phyloP scores from a whole-genome alignment of 768 basidiomycete genomes.

The Mycena chlorophos region DNA sequence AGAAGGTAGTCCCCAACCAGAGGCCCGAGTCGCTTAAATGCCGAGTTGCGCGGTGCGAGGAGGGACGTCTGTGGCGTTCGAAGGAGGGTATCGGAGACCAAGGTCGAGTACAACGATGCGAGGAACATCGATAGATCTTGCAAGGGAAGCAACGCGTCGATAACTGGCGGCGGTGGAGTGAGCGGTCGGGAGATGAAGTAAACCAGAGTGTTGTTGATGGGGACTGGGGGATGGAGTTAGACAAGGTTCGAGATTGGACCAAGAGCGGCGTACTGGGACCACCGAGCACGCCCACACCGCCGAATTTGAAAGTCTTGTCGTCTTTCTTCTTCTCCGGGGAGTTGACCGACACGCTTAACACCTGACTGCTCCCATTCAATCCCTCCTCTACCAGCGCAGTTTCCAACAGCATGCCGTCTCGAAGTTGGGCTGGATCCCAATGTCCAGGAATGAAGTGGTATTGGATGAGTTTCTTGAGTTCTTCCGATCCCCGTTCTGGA shows the following conservation, averaged over 20 bases:
- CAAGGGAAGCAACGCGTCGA: conserved; percentile 77
- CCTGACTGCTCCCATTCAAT: conserved; percentile 67
- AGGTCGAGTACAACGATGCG: conserved; percentile 85
- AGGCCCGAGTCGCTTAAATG: conserved; percentile 81
- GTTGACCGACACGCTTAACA: conserved; percentile 66
- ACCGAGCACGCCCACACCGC: conserved; percentile 77
- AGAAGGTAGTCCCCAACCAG: conserved; percentile 88
- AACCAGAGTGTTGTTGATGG: conserved; percentile 75
- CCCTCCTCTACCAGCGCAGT: conserved; percentile 77
- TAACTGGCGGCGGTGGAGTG: conserved; percentile 75
- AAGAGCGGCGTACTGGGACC: conserved; percentile 59
- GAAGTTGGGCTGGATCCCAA: conserved; percentile 69
- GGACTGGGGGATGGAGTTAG: conserved; percentile 46
- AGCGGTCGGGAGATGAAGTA: conserved; percentile 88
- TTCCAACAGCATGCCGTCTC: conserved; percentile 72
- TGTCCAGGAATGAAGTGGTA: conserved; percentile 92
- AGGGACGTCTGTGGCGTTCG: conserved; percentile 71
- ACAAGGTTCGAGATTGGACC: conserved; percentile 9
- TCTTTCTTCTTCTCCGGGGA: conserved; percentile 47
- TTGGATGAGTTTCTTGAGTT: conserved; percentile 69
- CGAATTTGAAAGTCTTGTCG: conserved; percentile 70
- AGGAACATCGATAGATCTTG: conserved; percentile 91
- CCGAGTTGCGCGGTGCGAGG: conserved; percentile 86
- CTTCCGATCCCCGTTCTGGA: conserved; percentile 64
- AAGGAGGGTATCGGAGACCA: conserved; percentile 69